Base-by-base conservation (phyloP, 2,329 filamentous ascomycete species). In the Chalaropsis ovoidea region DNA sequence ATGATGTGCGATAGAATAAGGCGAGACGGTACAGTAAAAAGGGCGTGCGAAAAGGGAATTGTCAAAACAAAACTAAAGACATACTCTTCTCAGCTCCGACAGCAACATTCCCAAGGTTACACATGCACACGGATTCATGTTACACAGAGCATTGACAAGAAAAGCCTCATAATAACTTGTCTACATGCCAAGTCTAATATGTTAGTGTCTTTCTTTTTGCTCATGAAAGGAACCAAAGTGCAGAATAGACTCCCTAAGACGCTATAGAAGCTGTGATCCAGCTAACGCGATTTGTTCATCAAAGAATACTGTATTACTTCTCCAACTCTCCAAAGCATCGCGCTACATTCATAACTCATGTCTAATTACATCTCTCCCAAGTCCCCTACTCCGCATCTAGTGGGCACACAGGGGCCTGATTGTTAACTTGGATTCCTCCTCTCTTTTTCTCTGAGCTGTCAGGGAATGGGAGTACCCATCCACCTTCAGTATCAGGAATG, bases 351-450 rank as follows among this genome's bases (percentile, higher is more conserved):
- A 5, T 61, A 24, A 45, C 19, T 15, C 1, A 45, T 61, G 1
- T 15, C 39, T 8, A n/a, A 49, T 17, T 49, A 62, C 15, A 31
- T 10, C 11, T 43, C 42, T 19, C 17, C 24, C 22, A 15, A 60
- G 39, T 17, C 0, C 13, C 19, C 31, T 82, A 93, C 75, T 93
- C 89, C 0, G 88, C 89, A 77, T 93, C 89, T 61, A 91, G 77
- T 10, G 87, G 86, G 52, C 87, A 88, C 62, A 86, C 83, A 0
- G 90, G 90, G 8, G 87, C 78, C 31, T 81, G 88, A 73, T 95
- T 84, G 74, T 95, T 83, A 1, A 96, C 90, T 77, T 95, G 91
- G 69, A 95, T 89, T 0, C 90, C 91, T 7, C 90, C 90, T 19
- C 91, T 81, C 82, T 95, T 95, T 82, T 89, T 89, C 80, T 94